These are phyloP conservation scores for Euphrasia arctica DNA, from an alignment of 305 asterid genomes.

Conservation along the genomic window DNA sequence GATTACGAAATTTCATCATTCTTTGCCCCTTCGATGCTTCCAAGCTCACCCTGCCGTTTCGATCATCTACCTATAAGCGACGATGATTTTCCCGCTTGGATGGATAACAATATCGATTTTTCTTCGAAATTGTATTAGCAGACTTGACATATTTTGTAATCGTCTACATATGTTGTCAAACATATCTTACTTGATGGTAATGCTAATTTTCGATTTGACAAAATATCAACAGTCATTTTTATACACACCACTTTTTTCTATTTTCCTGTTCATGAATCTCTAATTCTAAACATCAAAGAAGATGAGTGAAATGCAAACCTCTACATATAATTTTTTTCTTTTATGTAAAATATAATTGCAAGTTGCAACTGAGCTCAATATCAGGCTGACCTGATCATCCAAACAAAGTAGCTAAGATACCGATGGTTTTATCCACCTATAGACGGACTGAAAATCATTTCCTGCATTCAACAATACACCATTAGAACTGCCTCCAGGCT, in stretches of 20 bases:
- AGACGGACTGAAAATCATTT: constrained; percentile 59
- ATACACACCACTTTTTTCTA: constrained; percentile 10
- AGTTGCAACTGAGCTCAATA: constrained; percentile 1
- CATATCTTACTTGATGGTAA: too few species aligned
- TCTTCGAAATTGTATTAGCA: too few species aligned
- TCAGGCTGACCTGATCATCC: constrained; percentile 9
- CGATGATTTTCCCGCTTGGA: too few species aligned
- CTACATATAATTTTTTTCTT: constrained; percentile 7
- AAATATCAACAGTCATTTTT: constrained; percentile 4
- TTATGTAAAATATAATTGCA: not conserved
- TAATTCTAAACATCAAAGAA: constrained; percentile 12
- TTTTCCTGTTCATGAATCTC: too few species aligned
- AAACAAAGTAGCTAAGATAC: constrained; percentile 15
- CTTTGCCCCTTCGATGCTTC: too few species aligned
- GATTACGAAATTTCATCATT: too few species aligned
- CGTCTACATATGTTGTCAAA: too few species aligned
- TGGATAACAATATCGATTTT: too few species aligned
- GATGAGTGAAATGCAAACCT: constrained; percentile 23
- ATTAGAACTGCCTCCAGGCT: constrained; percentile 15
- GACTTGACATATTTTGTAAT: too few species aligned
- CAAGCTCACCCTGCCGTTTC: too few species aligned
- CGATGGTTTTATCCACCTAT: constrained; percentile 33
- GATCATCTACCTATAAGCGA: too few species aligned
- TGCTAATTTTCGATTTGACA: not conserved
- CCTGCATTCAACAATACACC: constrained; percentile 50